phyloP scores from a whole-genome alignment of 805 yeast genomes.

The Komagataella pseudopastoris region DNA sequence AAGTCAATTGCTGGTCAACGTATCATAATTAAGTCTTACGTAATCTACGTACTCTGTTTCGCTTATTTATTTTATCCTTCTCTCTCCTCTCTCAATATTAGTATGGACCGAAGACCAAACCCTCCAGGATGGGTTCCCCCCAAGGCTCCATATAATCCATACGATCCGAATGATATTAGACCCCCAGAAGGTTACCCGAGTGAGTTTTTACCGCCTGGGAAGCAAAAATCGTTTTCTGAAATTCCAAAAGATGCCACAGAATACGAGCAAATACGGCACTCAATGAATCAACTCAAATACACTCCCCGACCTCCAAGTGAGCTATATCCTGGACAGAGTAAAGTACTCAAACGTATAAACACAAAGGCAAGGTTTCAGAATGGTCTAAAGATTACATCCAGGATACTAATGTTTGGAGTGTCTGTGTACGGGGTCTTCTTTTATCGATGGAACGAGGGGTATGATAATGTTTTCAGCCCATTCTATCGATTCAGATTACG shows the following conservation, averaged over 20 bases:
- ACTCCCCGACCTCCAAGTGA: constrained; percentile 70
- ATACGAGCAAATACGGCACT: constrained; percentile 52
- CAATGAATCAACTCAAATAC: constrained; percentile 62
- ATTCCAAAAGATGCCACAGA: constrained; percentile 58
- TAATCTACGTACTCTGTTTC: neutral
- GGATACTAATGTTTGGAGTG: constrained; percentile 32
- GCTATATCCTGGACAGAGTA: constrained; percentile 67
- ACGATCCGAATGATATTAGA: constrained; percentile 60
- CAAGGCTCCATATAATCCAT: constrained; percentile 76
- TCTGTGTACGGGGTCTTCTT: constrained; percentile 53
- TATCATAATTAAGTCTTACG: neutral
- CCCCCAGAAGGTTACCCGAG: constrained; percentile 84
- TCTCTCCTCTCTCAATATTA: constrained; percentile 4
- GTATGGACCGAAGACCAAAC: constrained; percentile 50
- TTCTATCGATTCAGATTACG: constrained; percentile 51
- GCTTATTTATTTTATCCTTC: neutral
- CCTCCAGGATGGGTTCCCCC: constrained; percentile 77
- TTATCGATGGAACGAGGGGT: constrained; percentile 77
- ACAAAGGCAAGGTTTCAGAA: constrained; percentile 36
- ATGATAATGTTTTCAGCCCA: constrained; percentile 59
- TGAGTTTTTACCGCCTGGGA: constrained; percentile 59
- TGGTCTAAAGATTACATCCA: constrained; percentile 49
- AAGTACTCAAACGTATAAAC: constrained; percentile 48
- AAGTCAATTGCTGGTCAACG: neutral
- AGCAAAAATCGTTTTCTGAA: constrained; percentile 27